These are phyloP conservation scores for Penicillium griseofulvum DNA, from an alignment of 2,329 filamentous ascomycete species.

Conservation along the genomic window DNA sequence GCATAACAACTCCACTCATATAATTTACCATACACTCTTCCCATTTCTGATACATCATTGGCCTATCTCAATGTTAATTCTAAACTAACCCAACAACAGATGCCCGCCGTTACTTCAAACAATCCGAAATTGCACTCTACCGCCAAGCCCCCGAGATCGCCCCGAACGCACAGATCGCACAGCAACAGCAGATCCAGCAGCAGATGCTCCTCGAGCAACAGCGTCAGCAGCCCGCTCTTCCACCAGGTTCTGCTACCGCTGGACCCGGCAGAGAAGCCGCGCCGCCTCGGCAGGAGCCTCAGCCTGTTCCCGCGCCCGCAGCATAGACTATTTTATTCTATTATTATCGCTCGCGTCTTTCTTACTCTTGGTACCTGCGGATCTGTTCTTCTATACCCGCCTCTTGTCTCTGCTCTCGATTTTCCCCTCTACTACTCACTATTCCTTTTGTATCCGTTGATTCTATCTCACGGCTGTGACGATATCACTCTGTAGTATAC, in stretches of 20 bases:
- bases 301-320: slow-evolving; percentile 24
- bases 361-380: slow-evolving; percentile 3
- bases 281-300: slow-evolving; percentile 13
- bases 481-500: slow-evolving; percentile 23
- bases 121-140: slow-evolving; percentile 96
- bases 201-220: slow-evolving; percentile 37
- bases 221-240: slow-evolving; percentile 35
- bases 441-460: slow-evolving; percentile 6
- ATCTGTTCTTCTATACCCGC: slow-evolving; percentile 23
- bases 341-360: slow-evolving; percentile 3
- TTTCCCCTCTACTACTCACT: neutral
- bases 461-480: slow-evolving; percentile 16
- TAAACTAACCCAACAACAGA: slow-evolving; percentile 53
- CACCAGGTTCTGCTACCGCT: slow-evolving; percentile 36
- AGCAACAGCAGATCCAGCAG: slow-evolving; percentile 42
- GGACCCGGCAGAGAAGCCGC: slow-evolving; percentile 31
- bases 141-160: slow-evolving; percentile 62
- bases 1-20: slow-evolving; percentile 21
- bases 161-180: slow-evolving; percentile 40
- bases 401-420: slow-evolving; percentile 7
- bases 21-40: slow-evolving; percentile 15
- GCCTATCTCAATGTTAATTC: neutral
- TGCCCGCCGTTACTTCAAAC: slow-evolving; percentile 96
- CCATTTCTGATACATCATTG: slow-evolving; percentile 4
- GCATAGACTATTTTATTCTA: slow-evolving; percentile 19